Evolutionary conservation across 2,329 filamentous ascomycete genomes (phyloP).

Genomic region (Trichoderma guizhouense): DNA sequence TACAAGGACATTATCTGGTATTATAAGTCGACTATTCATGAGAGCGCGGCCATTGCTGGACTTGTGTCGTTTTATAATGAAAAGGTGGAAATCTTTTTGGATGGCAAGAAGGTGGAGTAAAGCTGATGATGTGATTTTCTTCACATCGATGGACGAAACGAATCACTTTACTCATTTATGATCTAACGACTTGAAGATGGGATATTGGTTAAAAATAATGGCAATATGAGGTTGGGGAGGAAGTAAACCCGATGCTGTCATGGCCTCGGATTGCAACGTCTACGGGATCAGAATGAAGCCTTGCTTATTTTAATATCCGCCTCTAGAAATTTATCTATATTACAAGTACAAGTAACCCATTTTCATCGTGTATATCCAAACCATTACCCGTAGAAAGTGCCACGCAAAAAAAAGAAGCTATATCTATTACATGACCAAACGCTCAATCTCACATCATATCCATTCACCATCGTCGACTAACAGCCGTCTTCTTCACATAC

Average conservation of each 20-base stretch:
- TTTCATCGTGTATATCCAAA: not conserved
- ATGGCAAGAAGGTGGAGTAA: conserved; percentile 37
- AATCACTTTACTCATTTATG: not conserved
- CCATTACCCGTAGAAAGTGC: not conserved
- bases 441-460: not conserved
- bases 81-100: conserved; percentile 60
- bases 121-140: not conserved
- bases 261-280: not conserved
- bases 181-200: not conserved
- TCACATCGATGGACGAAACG: not conserved
- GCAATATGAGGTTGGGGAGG: not conserved
- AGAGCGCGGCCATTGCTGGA: conserved; percentile 54
- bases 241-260: not conserved
- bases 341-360: not conserved
- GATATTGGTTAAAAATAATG: not conserved
- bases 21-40: conserved; percentile 54
- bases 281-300: not conserved
- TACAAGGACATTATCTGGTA: conserved; percentile 59
- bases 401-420: not conserved
- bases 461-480: not conserved
- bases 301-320: not conserved
- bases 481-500: conserved; percentile 24
- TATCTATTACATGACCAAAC: not conserved
- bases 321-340: not conserved
- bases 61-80: conserved; percentile 65